These are phyloP conservation scores for Sarcomyxa edulis DNA, from an alignment of 768 basidiomycete genomes.

Conservation along the genomic window DNA sequence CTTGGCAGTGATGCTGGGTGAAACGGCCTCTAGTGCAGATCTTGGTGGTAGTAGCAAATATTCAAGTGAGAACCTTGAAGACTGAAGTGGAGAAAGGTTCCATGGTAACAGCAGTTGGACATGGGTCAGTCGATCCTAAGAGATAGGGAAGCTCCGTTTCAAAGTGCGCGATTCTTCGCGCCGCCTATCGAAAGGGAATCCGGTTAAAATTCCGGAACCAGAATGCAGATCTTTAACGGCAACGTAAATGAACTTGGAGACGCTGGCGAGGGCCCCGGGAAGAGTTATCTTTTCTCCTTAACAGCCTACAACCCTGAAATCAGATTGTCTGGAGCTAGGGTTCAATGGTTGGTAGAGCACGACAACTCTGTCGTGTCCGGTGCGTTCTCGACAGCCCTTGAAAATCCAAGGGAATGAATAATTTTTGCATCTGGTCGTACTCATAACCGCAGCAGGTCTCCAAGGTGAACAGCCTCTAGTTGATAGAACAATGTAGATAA, in stretches of 20 bases:
- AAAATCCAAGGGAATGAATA: too few relatives aligned
- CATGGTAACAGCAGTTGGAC: conserved; percentile 84
- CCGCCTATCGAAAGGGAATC: conserved; percentile 75
- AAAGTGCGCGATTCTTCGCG: conserved; percentile 58
- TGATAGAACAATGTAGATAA: conserved; percentile 78
- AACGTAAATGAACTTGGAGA: too few relatives aligned
- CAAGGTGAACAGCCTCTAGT: conserved; percentile 81
- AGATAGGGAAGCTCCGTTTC: conserved; percentile 49
- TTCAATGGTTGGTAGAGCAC: too few relatives aligned
- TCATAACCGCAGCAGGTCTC: too few relatives aligned
- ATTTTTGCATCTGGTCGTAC: too few relatives aligned
- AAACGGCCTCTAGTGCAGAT: conserved; percentile 81
- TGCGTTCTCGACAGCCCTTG: too few relatives aligned
- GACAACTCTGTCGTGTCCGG: too few relatives aligned
- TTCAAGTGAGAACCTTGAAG: conserved; percentile 83
- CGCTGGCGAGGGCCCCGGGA: too few relatives aligned
- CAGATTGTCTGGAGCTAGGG: too few relatives aligned
- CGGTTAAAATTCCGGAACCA: conserved; percentile 76
- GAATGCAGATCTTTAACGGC: conserved; percentile 66
- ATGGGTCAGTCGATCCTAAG: conserved; percentile 84
- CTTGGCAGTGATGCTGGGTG: conserved; percentile 70
- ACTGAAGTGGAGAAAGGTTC: too few relatives aligned
- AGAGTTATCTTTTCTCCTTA: too few relatives aligned
- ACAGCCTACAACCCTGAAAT: too few relatives aligned
- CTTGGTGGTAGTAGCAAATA: conserved; percentile 89